A percentile compares a stretch with the other conserved stretches of the same genome.
Evolutionary conservation across 2,329 filamentous ascomycete genomes (phyloP).

Genomic region (Cladosporium velox): DNA sequence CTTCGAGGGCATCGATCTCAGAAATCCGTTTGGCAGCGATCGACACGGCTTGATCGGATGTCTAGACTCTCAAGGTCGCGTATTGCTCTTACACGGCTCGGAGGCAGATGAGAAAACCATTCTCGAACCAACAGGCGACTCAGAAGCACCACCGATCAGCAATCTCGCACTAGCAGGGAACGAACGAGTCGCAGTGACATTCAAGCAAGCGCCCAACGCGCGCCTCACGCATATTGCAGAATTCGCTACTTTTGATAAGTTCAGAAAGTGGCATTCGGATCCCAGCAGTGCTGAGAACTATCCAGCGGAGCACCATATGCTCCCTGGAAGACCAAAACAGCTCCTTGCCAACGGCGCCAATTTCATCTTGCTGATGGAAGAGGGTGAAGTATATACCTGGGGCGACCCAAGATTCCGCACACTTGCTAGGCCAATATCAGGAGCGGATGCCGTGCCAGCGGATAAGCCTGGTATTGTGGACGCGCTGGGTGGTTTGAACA

Average conservation of each 20-base stretch:
- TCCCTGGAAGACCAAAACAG: slow-evolving; percentile 34
- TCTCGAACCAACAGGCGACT: neutral
- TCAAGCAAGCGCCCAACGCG: slow-evolving; percentile 32
- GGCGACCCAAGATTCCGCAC: slow-evolving; percentile 63
- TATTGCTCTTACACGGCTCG: slow-evolving; percentile 25
- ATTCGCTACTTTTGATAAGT: slow-evolving; percentile 31
- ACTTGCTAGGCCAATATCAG: slow-evolving; percentile 54
- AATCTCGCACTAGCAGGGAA: slow-evolving; percentile 35
- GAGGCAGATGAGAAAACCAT: neutral
- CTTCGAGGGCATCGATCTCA: neutral
- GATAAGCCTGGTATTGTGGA: slow-evolving; percentile 49
- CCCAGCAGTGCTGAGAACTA: slow-evolving; percentile 29
- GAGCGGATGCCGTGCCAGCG: slow-evolving; percentile 45
- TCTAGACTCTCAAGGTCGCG: slow-evolving; percentile 29
- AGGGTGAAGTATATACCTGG: slow-evolving; percentile 45
- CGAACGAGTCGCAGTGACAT: slow-evolving; percentile 32
- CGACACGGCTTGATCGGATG: slow-evolving; percentile 36
- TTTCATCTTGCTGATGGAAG: slow-evolving; percentile 42
- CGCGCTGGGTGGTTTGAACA: slow-evolving; percentile 55
- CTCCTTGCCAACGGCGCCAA: slow-evolving; percentile 41
- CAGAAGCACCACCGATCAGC: slow-evolving; percentile 26
- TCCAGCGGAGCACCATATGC: slow-evolving; percentile 30
- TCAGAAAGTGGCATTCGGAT: slow-evolving; percentile 33
- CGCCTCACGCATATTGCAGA: slow-evolving; percentile 32
- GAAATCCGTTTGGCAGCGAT: slow-evolving; percentile 31